Evolutionary conservation across 805 yeast genomes (phyloP).

Genomic region (Metschnikowia lunata): DNA sequence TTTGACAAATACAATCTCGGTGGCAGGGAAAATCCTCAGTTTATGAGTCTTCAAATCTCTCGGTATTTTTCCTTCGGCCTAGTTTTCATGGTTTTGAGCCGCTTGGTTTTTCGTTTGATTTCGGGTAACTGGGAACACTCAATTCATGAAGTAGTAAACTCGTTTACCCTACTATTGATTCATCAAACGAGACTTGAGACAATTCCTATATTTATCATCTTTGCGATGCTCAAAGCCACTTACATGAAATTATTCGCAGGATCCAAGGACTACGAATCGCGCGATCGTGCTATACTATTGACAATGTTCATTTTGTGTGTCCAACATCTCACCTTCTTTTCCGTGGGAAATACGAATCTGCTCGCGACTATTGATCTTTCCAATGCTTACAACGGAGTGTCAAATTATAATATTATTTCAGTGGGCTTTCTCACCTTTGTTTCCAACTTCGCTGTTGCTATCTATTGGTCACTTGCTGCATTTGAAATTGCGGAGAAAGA

Average conservation of each 20-base stretch:
- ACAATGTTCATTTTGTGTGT: slow-evolving; percentile 45
- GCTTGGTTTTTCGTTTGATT: slow-evolving; percentile 17
- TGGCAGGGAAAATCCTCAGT: slow-evolving; percentile 20
- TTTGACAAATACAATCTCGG: slow-evolving; percentile 19
- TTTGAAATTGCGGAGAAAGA: slow-evolving; percentile 21
- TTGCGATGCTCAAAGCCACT: slow-evolving; percentile 24
- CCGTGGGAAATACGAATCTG: slow-evolving; percentile 87
- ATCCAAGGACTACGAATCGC: slow-evolving; percentile 15
- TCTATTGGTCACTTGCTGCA: slow-evolving; percentile 67
- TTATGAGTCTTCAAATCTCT: slow-evolving; percentile 24
- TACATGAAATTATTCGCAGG: slow-evolving; percentile 10
- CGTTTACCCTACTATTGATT: slow-evolving; percentile 42
- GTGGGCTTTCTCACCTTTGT: slow-evolving; percentile 78
- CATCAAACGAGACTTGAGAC: slow-evolving; percentile 53
- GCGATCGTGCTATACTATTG: slow-evolving; percentile 16
- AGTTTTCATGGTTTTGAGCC: slow-evolving; percentile 24
- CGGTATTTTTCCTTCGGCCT: slow-evolving; percentile 24
- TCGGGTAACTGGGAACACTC: background rate
- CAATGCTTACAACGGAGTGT: slow-evolving; percentile 87
- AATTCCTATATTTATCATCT: slow-evolving; percentile 50
- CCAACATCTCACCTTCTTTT: slow-evolving; percentile 78
- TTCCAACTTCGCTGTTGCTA: slow-evolving; percentile 82
- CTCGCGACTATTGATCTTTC: slow-evolving; percentile 86
- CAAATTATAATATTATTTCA: slow-evolving; percentile 58
- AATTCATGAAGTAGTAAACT: slow-evolving; percentile 30